Conservation (phyloP, 1,284 basidiomycete genomes). For the Fomitopsis palustris region DNA sequence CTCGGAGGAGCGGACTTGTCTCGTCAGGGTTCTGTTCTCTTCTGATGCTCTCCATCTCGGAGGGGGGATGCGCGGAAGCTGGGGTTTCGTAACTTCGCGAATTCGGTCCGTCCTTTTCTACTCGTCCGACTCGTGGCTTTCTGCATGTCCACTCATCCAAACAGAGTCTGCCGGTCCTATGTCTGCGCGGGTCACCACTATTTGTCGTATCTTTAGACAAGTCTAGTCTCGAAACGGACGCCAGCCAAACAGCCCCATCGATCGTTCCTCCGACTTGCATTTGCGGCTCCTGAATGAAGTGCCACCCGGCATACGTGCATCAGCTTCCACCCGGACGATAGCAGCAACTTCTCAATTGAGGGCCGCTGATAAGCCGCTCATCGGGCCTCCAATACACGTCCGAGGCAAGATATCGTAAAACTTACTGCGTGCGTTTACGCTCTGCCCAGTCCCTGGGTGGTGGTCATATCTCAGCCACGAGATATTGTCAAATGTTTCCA, state of each 20-base stretch:
- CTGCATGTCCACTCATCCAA: constrained; percentile 5
- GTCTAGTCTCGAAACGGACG: not conserved
- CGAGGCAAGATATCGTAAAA: constrained; percentile 14
- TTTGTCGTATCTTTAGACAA: not conserved
- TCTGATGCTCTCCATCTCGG: constrained; percentile 6
- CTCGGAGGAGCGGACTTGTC: constrained; percentile 17
- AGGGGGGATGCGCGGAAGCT: constrained; percentile 2
- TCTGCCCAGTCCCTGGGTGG: not conserved
- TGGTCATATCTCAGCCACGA: too few species aligned
- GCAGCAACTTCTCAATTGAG: too few species aligned
- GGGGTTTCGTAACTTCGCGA: constrained; percentile 1
- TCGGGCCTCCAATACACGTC: constrained; percentile 5
- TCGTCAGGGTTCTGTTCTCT: constrained; percentile 10
- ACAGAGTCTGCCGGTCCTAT: not conserved
- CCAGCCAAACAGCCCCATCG: not conserved
- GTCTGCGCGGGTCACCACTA: not conserved
- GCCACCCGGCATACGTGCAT: constrained; percentile 1
- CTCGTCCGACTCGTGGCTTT: constrained; percentile 2
- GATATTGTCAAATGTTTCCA: not conserved
- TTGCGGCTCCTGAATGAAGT: constrained; percentile 1
- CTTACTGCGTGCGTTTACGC: constrained; percentile 7
- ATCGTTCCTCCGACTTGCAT: constrained; percentile 1
- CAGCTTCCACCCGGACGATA: not conserved
- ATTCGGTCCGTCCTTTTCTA: constrained; percentile 6
- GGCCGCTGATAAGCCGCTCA: constrained; percentile 4